Evolutionary conservation across 2,329 filamentous ascomycete genomes (phyloP).

Genomic region (Macrophomina phaseolina): DNA sequence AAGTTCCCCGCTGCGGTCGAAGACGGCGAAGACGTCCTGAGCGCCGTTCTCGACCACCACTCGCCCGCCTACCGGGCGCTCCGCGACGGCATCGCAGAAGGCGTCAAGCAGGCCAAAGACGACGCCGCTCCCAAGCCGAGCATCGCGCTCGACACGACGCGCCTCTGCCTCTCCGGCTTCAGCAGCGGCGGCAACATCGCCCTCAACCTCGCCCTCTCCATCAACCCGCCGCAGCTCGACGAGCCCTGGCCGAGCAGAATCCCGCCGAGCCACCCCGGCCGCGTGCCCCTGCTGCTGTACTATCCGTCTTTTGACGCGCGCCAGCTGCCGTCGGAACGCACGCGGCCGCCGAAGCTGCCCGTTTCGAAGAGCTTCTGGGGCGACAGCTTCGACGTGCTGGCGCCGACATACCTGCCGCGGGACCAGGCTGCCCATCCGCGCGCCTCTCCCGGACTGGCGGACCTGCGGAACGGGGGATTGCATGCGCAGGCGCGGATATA

Average conservation of each 20-base stretch:
- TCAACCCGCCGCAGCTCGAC: conserved; percentile 39
- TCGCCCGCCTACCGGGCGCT: conserved; percentile 12
- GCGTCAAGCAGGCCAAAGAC: conserved; percentile 29
- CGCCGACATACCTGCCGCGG: conserved; percentile 49
- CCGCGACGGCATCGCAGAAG: conserved; percentile 26
- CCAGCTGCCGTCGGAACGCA: conserved; percentile 48
- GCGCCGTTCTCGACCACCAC: conserved; percentile 48
- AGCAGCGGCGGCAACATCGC: conserved; percentile 56
- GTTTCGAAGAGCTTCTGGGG: conserved; percentile 36
- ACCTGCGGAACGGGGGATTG: conserved; percentile 37
- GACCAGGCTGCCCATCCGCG: conserved; percentile 45
- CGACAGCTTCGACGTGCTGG: conserved; percentile 47
- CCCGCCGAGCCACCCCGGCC: conserved; percentile 40
- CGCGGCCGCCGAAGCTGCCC: conserved; percentile 41
- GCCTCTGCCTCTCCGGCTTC: conserved; percentile 52
- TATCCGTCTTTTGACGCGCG: conserved; percentile 51
- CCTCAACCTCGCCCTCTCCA: conserved; percentile 48
- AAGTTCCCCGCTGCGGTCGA: conserved; percentile 55
- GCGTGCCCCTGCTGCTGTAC: conserved; percentile 50
- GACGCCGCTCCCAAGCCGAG: conserved; percentile 27
- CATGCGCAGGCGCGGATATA: conserved; percentile 48
- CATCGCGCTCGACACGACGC: conserved; percentile 46
- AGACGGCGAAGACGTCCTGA: conserved; percentile 54
- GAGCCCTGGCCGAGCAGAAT: conserved; percentile 47
- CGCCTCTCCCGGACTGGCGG: conserved; percentile 48